Base-by-base conservation (phyloP, 1,284 basidiomycete species). In the Tilletia setariae region DNA sequence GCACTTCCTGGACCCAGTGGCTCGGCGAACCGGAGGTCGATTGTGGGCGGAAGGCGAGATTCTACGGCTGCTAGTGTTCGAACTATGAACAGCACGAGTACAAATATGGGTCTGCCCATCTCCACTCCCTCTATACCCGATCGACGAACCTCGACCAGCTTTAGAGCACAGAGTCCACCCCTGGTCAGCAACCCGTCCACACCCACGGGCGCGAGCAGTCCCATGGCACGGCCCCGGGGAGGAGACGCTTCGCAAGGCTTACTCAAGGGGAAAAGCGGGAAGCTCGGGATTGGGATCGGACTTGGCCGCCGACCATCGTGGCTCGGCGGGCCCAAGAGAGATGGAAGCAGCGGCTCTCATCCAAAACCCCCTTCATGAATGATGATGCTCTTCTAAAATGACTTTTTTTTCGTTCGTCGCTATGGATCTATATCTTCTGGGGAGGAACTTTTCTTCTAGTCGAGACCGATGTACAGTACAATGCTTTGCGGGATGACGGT, bases 31-130 rank as follows among this genome's bases (percentile, higher is more conserved):
- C 28, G 56, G n/a, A 25, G 56, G 28, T 61, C 56, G 56, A 16
- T 35, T 19, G 28, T 8, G 2, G 56, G 56, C 16, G 56, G 32
- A n/a, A 16, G 56, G 7, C 23, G 56, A 19, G 56, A 61, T n/a
- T 40, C 35, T 4, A 61, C 28, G 28, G 32, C 56, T 9, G 35
- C 32, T 30, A 61, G 56, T 30, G 16, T 61, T 15, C 56, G 56
- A 11, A 30, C 30, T 7, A 35, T 13, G 19, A 23, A 19, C 30
- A 61, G 56, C 15, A 35, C 56, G 28, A 19, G 28, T 4, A 61
- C 56, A 21, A 30, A 19, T 2, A 61, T 61, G 56, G 56, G 56
- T 19, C 56, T 61, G 56, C 56, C 56, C 30, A 61, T 61, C 28
- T 32, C 28, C 28, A 35, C 56, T 25, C 56, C 56, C 9, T 61